Percentiles rank a stretch among this genome's conserved stretches.
These are phyloP conservation scores for Termitomyces sp. DNA, from an alignment of 768 basidiomycete genomes.

Conservation along the genomic window DNA sequence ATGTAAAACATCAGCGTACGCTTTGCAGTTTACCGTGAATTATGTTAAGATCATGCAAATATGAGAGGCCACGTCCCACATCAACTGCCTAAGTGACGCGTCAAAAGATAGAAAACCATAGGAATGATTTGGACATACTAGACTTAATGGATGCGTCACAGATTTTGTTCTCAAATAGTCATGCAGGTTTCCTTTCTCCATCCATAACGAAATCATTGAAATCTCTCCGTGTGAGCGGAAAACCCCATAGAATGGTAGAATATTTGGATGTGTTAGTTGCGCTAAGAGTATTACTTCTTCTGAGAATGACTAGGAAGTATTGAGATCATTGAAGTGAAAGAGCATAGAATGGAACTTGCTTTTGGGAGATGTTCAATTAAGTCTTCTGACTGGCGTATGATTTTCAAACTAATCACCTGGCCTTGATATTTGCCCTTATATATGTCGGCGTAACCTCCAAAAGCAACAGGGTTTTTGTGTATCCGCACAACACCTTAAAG, in stretches of 20 bases:
- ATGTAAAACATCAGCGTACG: background rate
- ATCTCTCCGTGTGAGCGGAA: background rate
- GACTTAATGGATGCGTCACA: background rate
- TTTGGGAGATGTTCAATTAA: background rate
- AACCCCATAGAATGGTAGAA: background rate
- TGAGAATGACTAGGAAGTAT: background rate
- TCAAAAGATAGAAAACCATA: too few species aligned
- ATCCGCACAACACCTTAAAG: background rate
- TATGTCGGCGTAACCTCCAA: background rate
- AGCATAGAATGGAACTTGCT: background rate
- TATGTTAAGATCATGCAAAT: background rate
- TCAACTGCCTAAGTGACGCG: background rate
- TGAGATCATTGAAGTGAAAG: background rate
- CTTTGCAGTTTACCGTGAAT: background rate
- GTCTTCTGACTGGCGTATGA: background rate
- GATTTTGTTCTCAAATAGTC: background rate
- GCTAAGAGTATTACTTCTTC: background rate
- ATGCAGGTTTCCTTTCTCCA: background rate
- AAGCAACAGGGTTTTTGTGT: background rate
- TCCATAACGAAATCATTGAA: background rate
- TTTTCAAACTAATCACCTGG: background rate
- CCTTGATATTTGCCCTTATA: background rate
- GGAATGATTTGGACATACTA: background rate
- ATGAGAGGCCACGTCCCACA: background rate
- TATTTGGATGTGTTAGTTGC: background rate